Evolutionary conservation across 495 filamentous ascomycete genomes (phyloP).

Genomic region (Diplogelasinospora grovesii): DNA sequence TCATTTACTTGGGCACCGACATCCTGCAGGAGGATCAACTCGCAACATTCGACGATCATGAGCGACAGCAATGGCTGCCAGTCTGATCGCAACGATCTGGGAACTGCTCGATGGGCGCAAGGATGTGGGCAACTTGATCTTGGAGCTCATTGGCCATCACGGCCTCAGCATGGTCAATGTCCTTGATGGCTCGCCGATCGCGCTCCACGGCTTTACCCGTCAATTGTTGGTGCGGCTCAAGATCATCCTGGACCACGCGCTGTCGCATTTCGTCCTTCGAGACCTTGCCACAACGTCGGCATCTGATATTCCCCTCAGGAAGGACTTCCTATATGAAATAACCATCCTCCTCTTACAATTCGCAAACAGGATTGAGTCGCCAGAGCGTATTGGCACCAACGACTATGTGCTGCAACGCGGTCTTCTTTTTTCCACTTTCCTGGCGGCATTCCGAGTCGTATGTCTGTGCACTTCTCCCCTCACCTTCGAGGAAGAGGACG

Average conservation of each 20-base stretch:
- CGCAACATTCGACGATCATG: too few relatives aligned
- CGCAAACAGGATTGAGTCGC: neutral
- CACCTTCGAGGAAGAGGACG: neutral
- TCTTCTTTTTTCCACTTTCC: neutral
- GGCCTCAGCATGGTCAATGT: neutral
- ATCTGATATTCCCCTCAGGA: neutral
- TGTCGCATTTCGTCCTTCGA: neutral
- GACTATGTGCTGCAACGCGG: conserved; percentile 1
- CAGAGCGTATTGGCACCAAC: neutral
- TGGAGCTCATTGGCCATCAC: conserved; percentile 4
- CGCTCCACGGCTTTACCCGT: neutral
- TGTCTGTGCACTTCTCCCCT: neutral
- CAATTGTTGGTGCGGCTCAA: conserved; percentile 7
- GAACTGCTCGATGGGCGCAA: neutral
- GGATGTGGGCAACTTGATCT: neutral
- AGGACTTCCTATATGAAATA: neutral
- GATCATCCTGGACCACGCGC: conserved; percentile 7
- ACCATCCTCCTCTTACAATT: neutral
- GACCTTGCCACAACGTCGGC: neutral
- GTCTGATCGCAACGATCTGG: neutral
- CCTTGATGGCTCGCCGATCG: neutral
- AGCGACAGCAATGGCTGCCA: conserved; percentile 1
- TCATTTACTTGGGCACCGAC: too few relatives aligned
- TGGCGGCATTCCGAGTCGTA: conserved; percentile 1
- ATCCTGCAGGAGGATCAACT: too few relatives aligned